Evolutionary conservation across 208 protist species (phyloP), one percentile per base, ranked within the genome.

Genomic region (Trypanosoma lewisi): DNA sequence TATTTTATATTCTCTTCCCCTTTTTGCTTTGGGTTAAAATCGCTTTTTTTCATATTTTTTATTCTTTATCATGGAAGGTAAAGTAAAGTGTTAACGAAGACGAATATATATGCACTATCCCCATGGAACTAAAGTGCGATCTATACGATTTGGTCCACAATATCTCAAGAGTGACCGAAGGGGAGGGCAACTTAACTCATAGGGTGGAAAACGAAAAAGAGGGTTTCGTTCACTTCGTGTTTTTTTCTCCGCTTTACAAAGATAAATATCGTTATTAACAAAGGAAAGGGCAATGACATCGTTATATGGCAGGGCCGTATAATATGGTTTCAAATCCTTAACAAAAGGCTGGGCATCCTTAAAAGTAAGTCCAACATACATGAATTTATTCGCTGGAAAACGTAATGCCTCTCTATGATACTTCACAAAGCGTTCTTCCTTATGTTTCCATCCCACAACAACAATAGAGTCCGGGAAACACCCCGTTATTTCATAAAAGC

Each of bases 391-490:
- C 11, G 1, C 4, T 36, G 78, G 78, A 44, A 63, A 84, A 23
- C 67, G 62, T n/a, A 84, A n/a, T 27, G 78, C 78, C 3, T 53
- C 47, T 58, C 74, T 69, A 57, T 84, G 78, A 37, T 73, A 60
- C 6, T 69, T 39, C 23, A 19, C 34, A 55, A 84, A 84, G 17
- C 78, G 78, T 12, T 37, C 21, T 45, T 53, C 34, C 54, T 85
- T 85, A 39, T 80, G 76, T 28, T 65, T 67, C 52, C 70, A 85
- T n/a, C 57, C 55, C 9, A 85, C 75, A 39, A 85, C 75, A 47
- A 76, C 71, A 27, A 81, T 52, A 14, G 9, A 28, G 7, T 60
- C 45, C 12, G 78, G 78, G 39, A 74, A 78, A n/a, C 27, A 30
- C 7, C 66, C 65, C 1, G 63, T 69, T 27, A 85, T 14, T 66